These are phyloP conservation scores for Pezicula radicicola DNA, from an alignment of 2,329 filamentous ascomycete species.

Conservation along the genomic window DNA sequence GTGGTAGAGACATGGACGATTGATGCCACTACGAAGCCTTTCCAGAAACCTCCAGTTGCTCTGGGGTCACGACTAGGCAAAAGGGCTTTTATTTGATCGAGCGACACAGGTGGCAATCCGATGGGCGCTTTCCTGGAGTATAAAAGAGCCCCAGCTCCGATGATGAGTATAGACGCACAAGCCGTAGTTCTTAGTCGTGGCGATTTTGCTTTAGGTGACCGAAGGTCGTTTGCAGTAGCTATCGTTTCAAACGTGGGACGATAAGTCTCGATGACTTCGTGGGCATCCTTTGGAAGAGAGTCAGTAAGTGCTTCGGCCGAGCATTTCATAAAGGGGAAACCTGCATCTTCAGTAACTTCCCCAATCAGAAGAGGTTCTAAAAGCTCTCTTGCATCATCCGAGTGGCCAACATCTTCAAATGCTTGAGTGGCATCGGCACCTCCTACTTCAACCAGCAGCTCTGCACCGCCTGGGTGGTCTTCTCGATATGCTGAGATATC, in stretches of 20 bases:
- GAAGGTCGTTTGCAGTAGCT: not conserved
- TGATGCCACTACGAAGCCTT: slow-evolving; percentile 9
- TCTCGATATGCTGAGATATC: slow-evolving; percentile 54
- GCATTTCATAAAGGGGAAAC: slow-evolving; percentile 13
- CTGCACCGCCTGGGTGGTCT: slow-evolving; percentile 70
- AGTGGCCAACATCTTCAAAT: slow-evolving; percentile 84
- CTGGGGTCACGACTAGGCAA: not conserved
- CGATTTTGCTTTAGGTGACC: not conserved
- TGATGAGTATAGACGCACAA: not conserved
- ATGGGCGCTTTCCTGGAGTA: not conserved
- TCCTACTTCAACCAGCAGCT: slow-evolving; percentile 73
- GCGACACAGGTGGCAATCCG: not conserved
- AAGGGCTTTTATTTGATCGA: not conserved
- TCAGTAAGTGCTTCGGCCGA: not conserved
- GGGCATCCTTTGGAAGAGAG: not conserved
- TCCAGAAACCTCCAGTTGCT: slow-evolving; percentile 14
- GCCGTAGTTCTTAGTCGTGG: not conserved
- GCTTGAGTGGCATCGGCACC: slow-evolving; percentile 76
- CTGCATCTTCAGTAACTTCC: slow-evolving; percentile 51
- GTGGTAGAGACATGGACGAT: slow-evolving; percentile 2
- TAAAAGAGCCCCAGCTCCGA: not conserved
- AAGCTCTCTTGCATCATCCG: slow-evolving; percentile 38
- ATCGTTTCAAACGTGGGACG: slow-evolving; percentile 3
- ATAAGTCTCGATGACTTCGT: slow-evolving; percentile 2
- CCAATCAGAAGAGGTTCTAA: slow-evolving; percentile 56